Evolutionary conservation across 257 asterid genomes (phyloP).

Genomic region (Linderniella brevidens): DNA sequence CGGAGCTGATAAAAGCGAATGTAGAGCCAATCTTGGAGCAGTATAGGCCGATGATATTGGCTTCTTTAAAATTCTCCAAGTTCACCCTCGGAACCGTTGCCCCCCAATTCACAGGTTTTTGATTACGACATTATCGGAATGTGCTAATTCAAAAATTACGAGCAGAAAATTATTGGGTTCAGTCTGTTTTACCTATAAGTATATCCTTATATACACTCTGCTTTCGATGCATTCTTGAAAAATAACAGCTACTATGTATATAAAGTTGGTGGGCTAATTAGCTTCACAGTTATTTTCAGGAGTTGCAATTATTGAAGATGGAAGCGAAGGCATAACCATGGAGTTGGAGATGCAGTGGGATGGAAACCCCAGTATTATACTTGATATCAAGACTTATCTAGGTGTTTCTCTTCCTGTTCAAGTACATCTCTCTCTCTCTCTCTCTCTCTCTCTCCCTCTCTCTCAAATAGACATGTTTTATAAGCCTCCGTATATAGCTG

Average conservation of each 20-base stretch:
- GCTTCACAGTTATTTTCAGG: slow-evolving; percentile 29
- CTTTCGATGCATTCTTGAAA: too few relatives aligned
- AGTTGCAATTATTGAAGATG: slow-evolving; percentile 68
- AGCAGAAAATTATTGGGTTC: too few relatives aligned
- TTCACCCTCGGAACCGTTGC: slow-evolving; percentile 96
- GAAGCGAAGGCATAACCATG: slow-evolving; percentile 83
- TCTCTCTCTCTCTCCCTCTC: background rate
- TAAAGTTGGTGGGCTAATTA: slow-evolving; percentile 12
- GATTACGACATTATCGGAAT: slow-evolving; percentile 12
- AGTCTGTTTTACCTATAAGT: too few relatives aligned
- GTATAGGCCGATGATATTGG: slow-evolving; percentile 69
- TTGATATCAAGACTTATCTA: slow-evolving; percentile 86
- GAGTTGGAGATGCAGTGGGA: slow-evolving; percentile 99
- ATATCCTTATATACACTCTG: too few relatives aligned
- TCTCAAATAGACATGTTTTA: too few relatives aligned
- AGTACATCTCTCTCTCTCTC: slow-evolving; percentile 22
- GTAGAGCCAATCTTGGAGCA: slow-evolving; percentile 93
- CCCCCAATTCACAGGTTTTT: slow-evolving; percentile 91
- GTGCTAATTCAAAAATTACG: slow-evolving; percentile 1
- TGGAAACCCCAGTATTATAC: slow-evolving; percentile 84
- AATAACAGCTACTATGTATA: background rate
- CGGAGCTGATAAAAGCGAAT: slow-evolving; percentile 79
- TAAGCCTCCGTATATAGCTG: too few relatives aligned
- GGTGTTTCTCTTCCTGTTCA: slow-evolving; percentile 95
- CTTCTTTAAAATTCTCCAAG: slow-evolving; percentile 76